phyloP scores from a whole-genome alignment of 371 early-diverging fungal genomes.

The Mucor irregularis region DNA sequence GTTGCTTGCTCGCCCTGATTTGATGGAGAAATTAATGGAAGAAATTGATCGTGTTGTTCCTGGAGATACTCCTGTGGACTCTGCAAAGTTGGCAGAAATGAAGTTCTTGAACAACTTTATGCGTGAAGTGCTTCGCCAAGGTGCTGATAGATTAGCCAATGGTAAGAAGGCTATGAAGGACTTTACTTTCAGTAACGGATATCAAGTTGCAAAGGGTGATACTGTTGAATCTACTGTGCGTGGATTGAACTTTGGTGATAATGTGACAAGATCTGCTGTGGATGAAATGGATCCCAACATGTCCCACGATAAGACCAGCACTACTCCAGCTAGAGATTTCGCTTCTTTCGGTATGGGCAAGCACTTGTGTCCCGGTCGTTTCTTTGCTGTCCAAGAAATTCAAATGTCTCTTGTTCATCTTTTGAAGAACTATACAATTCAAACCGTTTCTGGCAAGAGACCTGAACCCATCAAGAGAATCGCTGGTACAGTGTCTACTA shows the following conservation, averaged over 20 bases:
- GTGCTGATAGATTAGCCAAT: slow-evolving; percentile 31
- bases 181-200: slow-evolving; percentile 41
- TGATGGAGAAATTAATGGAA: slow-evolving; percentile 12
- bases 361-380: slow-evolving; percentile 43
- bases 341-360: slow-evolving; percentile 38
- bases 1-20: slow-evolving; percentile 38
- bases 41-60: slow-evolving; percentile 32
- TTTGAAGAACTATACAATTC: slow-evolving; percentile 26
- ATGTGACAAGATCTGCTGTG: slow-evolving; percentile 5
- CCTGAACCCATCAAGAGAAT: slow-evolving; percentile 21
- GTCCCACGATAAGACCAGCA: slow-evolving; percentile 16
- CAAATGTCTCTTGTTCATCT: slow-evolving; percentile 32
- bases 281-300: slow-evolving; percentile 31
- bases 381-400: slow-evolving; percentile 55
- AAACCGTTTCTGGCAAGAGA: slow-evolving; percentile 19
- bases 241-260: slow-evolving; percentile 31
- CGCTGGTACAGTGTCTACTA: slow-evolving; percentile 9
- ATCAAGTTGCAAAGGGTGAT: slow-evolving; percentile 36
- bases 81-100: slow-evolving; percentile 32
- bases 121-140: slow-evolving; percentile 36
- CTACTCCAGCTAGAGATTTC: slow-evolving; percentile 29
- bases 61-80: slow-evolving; percentile 20
- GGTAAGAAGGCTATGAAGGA: slow-evolving; percentile 27
- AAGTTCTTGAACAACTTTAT: slow-evolving; percentile 32
- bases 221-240: slow-evolving; percentile 24